Base-by-base conservation (phyloP, 1,284 basidiomycete genomes). In the Irpex sp. region DNA sequence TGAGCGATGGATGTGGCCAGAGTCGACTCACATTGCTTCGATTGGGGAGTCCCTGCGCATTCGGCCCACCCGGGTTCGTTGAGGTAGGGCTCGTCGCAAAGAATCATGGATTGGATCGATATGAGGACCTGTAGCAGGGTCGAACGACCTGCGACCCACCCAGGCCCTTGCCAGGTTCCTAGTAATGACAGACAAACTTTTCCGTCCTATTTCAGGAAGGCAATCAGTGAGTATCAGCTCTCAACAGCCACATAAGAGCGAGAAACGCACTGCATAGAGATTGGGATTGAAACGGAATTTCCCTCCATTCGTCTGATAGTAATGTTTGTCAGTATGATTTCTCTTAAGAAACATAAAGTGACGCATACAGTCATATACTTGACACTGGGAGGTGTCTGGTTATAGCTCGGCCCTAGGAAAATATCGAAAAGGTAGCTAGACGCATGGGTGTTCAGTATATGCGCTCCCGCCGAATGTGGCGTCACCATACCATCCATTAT, bases 91-190 rank as follows among this genome's bases (percentile, higher is more conserved):
- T 95, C 93, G 10, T 94, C 91, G 64, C 90, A 93, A 21, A 95
- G 76, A 65, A 96, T 95, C 88, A 96, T 91, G 5, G 91, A 92
- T 75, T 96, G 94, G 52, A 96, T 94, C n/a, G 93, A 95, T 52
- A 96, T 90, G 51, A 94, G 79, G 35, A 93, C 91, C 87, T 91
- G 66, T 18, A 94, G 78, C 48, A 95, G 74, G 4, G 93, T 95
- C 14, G 91, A 94, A 71, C 87, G 88, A 48, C 93, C 93, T 12
- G 91, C 69, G 45, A 93, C 81, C 93, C 93, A 96, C 19, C 93
- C 93, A 35, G 94, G 94, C 1, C 94, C 94, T 23, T 78, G 73
- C 93, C 94, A 96, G 18, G 94, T 96, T 33, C 94, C 94, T n/a
- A 96, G 80, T 28, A 96, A 77, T 39, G 90, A 93, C 48, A 96